A percentile compares a stretch with the other conserved stretches of the same genome.
Evolutionary conservation across 106 monocot genomes (phyloP).

Genomic region (Dactylorhiza incarnata): DNA sequence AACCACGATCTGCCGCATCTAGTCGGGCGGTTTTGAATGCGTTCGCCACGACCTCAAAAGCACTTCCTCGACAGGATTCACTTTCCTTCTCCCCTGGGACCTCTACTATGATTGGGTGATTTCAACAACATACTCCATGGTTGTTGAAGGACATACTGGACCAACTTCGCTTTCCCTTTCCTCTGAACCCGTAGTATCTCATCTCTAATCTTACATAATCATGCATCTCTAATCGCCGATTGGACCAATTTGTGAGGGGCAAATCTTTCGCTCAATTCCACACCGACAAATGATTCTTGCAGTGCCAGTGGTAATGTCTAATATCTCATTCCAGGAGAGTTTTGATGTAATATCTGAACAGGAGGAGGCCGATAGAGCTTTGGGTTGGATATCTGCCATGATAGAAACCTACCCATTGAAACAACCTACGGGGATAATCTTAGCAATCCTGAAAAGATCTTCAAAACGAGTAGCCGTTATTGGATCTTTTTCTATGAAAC

Average conservation of each 20-base stretch:
- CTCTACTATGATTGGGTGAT: too few species aligned
- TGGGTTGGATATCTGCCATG: conserved; percentile 40
- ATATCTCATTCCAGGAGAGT: conserved; percentile 6
- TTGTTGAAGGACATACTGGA: too few species aligned
- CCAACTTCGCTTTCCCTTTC: too few species aligned
- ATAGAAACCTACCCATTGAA: conserved; percentile 48
- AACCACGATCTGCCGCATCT: too few species aligned
- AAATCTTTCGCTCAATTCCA: conserved; percentile 18
- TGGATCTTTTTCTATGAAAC: conserved; percentile 52
- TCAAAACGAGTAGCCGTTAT: conserved; percentile 48
- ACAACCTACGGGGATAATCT: conserved; percentile 74
- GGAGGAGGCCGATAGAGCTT: conserved; percentile 26
- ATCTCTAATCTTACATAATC: too few species aligned
- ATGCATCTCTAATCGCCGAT: conserved; percentile 39
- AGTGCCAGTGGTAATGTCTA: neutral
- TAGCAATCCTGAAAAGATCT: conserved; percentile 62
- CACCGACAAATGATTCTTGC: conserved; percentile 4
- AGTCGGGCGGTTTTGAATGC: too few species aligned
- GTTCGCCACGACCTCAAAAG: too few species aligned
- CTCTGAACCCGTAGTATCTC: too few species aligned
- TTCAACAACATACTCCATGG: too few species aligned
- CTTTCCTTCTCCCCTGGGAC: too few species aligned
- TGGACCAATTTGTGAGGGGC: conserved; percentile 67
- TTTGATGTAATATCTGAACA: conserved; percentile 11
- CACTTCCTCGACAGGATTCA: too few species aligned